phyloP scores from a whole-genome alignment of 116 monocot species.

The Dioscorea cayenensis region DNA sequence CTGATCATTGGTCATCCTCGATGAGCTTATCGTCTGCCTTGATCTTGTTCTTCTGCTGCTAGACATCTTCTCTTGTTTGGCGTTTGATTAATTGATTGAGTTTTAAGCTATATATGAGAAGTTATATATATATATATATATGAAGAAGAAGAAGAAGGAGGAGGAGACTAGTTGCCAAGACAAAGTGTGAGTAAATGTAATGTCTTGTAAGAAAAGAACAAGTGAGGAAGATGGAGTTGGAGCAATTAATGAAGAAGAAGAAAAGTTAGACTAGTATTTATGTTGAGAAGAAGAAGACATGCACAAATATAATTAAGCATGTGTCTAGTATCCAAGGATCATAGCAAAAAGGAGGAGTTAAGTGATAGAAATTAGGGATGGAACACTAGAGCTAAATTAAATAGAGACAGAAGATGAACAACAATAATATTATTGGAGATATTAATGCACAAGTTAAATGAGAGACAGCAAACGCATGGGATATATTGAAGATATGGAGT shows the following conservation, averaged over 20 bases:
- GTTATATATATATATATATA: too few species aligned
- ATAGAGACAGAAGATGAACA: background rate
- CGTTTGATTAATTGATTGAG: background rate
- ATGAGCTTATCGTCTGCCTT: slow-evolving; percentile 42
- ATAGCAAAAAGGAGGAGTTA: background rate
- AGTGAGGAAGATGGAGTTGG: background rate
- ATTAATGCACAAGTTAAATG: too few species aligned
- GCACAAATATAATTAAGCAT: too few species aligned
- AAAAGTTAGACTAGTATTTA: background rate
- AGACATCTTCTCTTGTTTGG: slow-evolving; percentile 38
- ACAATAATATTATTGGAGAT: too few species aligned
- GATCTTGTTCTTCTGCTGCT: slow-evolving; percentile 62
- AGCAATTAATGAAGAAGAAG: background rate
- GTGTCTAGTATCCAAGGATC: background rate
- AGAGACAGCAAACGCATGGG: background rate
- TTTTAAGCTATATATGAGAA: background rate
- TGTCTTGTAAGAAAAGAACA: too few species aligned
- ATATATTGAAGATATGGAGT: background rate
- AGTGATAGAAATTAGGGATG: background rate
- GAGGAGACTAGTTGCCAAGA: background rate
- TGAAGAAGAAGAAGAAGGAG: background rate
- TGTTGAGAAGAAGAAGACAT: background rate
- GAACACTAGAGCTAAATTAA: background rate
- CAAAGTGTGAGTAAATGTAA: background rate
- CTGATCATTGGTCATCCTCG: slow-evolving; percentile 75